A percentile compares a stretch with the other conserved stretches of the same genome.
Conservation (phyloP, 176 grass and related monocot species). For the Tuctoria greenei region DNA sequence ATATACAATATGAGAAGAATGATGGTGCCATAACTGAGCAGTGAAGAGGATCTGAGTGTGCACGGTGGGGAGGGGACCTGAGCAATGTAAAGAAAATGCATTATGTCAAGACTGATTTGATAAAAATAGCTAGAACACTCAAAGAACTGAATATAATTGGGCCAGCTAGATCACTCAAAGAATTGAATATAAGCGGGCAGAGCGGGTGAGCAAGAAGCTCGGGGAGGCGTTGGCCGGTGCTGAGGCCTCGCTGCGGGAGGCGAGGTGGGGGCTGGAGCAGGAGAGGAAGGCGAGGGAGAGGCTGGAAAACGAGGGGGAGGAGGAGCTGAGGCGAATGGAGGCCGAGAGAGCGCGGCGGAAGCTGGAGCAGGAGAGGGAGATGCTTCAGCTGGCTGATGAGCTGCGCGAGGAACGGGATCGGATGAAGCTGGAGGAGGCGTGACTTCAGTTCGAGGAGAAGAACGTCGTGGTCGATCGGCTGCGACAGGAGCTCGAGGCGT, state of each 20-base stretch:
- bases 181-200: no score
- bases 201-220: constrained; percentile 58
- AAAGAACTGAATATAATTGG: no score
- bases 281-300: constrained; percentile 60
- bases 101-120: no score
- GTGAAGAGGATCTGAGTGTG: no score
- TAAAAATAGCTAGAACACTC: no score
- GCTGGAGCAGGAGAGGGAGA: constrained; percentile 67
- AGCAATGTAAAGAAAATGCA: no score
- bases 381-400: constrained; percentile 78
- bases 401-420: constrained; percentile 78
- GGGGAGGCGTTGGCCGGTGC: constrained; percentile 46
- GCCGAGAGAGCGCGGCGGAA: constrained; percentile 45
- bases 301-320: constrained; percentile 46
- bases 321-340: constrained; percentile 55
- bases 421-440: constrained; percentile 85
- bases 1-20: no score
- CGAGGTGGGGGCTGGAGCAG: constrained; percentile 53
- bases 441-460: constrained; percentile 88
- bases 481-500: constrained; percentile 61
- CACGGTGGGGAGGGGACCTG: no score
- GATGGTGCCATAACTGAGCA: no score
- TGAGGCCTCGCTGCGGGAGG: constrained; percentile 36
- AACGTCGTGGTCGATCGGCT: constrained; percentile 68
- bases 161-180: no score